Conservation (phyloP, 768 basidiomycete species). For the Mycena rosella region DNA sequence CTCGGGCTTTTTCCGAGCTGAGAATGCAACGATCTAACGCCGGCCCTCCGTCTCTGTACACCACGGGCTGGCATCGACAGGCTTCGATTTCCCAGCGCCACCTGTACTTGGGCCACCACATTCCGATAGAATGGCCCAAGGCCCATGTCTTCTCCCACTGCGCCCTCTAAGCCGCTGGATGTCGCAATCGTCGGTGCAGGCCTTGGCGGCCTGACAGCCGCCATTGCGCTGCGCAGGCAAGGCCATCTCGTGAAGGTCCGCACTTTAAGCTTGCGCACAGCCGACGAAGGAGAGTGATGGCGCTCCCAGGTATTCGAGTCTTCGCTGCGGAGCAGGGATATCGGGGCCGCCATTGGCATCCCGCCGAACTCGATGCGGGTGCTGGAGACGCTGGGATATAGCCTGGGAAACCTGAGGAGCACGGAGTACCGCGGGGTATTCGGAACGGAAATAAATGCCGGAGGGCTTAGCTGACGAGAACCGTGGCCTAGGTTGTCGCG, state of each 20-base stretch:
- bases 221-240: conserved; percentile 1
- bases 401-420: background rate
- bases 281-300: too few species aligned
- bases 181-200: conserved; percentile 7
- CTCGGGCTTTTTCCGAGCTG: too few species aligned
- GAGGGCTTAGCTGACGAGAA: background rate
- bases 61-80: too few species aligned
- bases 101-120: too few species aligned
- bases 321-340: conserved; percentile 1
- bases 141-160: background rate
- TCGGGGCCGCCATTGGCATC: background rate
- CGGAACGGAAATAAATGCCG: background rate
- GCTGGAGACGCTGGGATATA: background rate
- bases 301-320: background rate
- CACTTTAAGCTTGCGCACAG: too few species aligned
- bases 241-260: background rate
- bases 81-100: too few species aligned
- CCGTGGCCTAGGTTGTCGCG: background rate
- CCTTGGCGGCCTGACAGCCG: background rate
- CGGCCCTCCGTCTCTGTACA: too few species aligned
- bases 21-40: too few species aligned
- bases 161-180: background rate
- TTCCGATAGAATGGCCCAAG: background rate
- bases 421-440: background rate
- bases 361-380: background rate